Conservation (phyloP, 495 filamentous ascomycete species). For the Platismatia glauca region DNA sequence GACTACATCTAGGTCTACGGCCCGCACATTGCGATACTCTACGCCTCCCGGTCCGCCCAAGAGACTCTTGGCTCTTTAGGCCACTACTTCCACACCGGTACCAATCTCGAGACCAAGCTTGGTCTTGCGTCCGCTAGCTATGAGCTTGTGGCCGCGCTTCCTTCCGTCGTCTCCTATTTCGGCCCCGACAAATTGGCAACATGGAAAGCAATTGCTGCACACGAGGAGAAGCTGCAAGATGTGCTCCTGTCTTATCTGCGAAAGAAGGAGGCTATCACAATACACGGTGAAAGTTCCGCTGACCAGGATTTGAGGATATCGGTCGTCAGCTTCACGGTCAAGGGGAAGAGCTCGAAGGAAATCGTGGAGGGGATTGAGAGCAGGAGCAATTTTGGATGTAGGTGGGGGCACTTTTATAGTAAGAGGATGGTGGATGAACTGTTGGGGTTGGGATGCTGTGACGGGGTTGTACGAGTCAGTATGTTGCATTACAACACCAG, state of each 20-base stretch:
- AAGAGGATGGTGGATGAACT: constrained; percentile 51
- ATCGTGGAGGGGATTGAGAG: constrained; percentile 56
- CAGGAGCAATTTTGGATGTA: constrained; percentile 46
- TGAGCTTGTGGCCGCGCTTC: constrained; percentile 54
- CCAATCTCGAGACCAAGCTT: constrained; percentile 52
- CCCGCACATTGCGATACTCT: constrained; percentile 60
- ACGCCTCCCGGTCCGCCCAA: constrained; percentile 44
- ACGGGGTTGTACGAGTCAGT: constrained; percentile 61
- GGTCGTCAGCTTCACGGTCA: constrained; percentile 57
- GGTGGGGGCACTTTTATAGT: constrained; percentile 63
- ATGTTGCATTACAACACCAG: constrained; percentile 70
- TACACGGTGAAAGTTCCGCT: constrained; percentile 47
- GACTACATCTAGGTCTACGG: constrained; percentile 46
- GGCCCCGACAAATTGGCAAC: constrained; percentile 27
- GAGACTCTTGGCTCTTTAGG: constrained; percentile 44
- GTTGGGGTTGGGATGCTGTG: constrained; percentile 42
- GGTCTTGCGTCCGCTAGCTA: constrained; percentile 58
- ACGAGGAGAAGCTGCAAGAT: constrained; percentile 52
- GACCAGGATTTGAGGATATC: constrained; percentile 45
- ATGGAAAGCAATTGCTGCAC: constrained; percentile 44
- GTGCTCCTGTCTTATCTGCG: constrained; percentile 49
- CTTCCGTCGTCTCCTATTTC: constrained; percentile 49
- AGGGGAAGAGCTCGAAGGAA: constrained; percentile 44
- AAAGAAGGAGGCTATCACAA: constrained; percentile 36
- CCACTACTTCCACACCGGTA: constrained; percentile 57